Evolutionary conservation across 208 protist species (phyloP), one percentile per base, ranked within the genome.

Genomic region (Leishmania lainsoni): DNA sequence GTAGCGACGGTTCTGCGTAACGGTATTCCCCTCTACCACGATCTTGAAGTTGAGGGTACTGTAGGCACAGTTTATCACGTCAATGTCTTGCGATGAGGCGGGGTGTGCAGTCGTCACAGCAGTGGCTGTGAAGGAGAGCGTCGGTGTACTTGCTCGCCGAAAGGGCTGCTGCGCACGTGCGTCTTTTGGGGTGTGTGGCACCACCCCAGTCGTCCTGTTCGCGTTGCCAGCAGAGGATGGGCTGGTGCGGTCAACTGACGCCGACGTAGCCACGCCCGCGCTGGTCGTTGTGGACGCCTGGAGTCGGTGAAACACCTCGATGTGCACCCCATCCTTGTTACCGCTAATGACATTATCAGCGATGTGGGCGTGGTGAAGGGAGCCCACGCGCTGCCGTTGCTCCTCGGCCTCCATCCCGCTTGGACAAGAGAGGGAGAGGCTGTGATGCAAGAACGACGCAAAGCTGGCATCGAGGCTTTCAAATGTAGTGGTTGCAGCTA

Each of bases 21-120:
- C 79, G n/a, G 76, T 83, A 87, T 97, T 96, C 49, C 86, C 83
- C 58, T 94, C 87, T 14, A 97, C 75, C 12, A 86, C 81, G 39
- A 87, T 75, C 14, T 78, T 73, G 74, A 87, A 88, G 79, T 90
- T 83, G 5, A 86, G 76, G 4, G 69, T 26, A 14, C 51, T 29
- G 49, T 69, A 74, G n/a, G 66, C 48, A 49, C 54, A 61, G 20
- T 83, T 71, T 59, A 85, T 84, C 78, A 80, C 75, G 17, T 59
- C 39, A 0, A 61, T n/a, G 32, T 85, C 80, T 8, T 80, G 39
- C 35, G 45, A 16, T 5, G 39, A 73, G 42, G 22, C 45, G 69
- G 20, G 2, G 12, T 35, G 2, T 32, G 20, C 56, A 29, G 29
- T 61, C 75, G 16, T 42, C 39, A 22, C n/a, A 20, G 29, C 51